Conservation (phyloP, 2,329 filamentous ascomycete species). For the Nigrospora oryzae region DNA sequence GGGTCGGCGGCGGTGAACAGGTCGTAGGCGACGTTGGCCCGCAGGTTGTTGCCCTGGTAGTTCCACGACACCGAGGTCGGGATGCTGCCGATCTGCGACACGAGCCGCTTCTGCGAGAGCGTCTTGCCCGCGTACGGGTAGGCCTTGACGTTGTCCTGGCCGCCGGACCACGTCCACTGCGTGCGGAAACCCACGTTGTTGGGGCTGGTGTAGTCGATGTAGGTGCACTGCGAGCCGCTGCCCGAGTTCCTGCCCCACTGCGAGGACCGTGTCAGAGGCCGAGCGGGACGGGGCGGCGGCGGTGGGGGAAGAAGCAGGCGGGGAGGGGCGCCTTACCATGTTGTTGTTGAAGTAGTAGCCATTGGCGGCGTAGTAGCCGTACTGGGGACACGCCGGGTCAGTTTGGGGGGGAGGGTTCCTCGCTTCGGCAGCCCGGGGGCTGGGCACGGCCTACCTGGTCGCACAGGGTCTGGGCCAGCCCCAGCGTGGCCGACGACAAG, state of each 20-base stretch:
- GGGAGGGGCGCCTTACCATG: constrained; percentile 9
- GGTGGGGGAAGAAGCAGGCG: too few species aligned
- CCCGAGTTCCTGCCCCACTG: constrained; percentile 26
- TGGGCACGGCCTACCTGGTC: too few species aligned
- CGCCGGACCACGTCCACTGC: constrained; percentile 32
- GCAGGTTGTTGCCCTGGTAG: constrained; percentile 38
- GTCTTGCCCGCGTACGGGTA: constrained; percentile 31
- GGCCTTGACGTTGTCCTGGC: constrained; percentile 30
- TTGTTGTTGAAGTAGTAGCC: constrained; percentile 30
- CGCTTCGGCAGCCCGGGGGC: too few species aligned
- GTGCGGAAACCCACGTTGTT: constrained; percentile 29
- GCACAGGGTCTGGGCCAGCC: constrained; percentile 2
- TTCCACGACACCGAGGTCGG: constrained; percentile 25
- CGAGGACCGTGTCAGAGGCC: too few species aligned
- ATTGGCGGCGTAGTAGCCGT: constrained; percentile 18
- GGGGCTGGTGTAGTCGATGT: constrained; percentile 22
- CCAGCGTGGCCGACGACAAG: constrained; percentile 4
- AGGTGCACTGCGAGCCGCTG: constrained; percentile 33
- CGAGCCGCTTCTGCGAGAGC: constrained; percentile 16
- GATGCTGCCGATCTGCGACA: constrained; percentile 24
- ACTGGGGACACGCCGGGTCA: constrained; percentile 17
- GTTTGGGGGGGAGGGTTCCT: neutral
- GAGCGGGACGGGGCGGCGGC: too few species aligned
- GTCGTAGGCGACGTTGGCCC: constrained; percentile 54
- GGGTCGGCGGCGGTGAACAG: constrained; percentile 43